These are phyloP conservation scores for Nemania sp. DNA, from an alignment of 2,329 filamentous ascomycete genomes.

Conservation along the genomic window DNA sequence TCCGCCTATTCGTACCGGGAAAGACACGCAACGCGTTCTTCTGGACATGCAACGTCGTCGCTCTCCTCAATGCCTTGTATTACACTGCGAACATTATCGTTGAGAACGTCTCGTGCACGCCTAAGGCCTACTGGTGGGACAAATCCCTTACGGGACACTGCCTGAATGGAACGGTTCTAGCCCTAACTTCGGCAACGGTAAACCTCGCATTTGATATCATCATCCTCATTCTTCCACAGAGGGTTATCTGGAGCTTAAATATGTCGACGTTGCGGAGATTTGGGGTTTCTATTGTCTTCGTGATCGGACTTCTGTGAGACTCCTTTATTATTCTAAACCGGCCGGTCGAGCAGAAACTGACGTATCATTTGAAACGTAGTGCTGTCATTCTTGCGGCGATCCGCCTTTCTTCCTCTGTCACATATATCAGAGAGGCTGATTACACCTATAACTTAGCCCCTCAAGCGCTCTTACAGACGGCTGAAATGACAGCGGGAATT, in stretches of 20 bases:
- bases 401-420: conserved; percentile 8
- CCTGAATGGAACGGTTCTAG: conserved; percentile 4
- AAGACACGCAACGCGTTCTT: conserved; percentile 12
- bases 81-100: conserved; percentile 14
- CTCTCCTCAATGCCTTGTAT: conserved; percentile 9
- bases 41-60: conserved; percentile 18
- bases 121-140: conserved; percentile 14
- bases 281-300: conserved; percentile 39
- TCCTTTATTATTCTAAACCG: conserved; percentile 1
- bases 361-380: conserved; percentile 7
- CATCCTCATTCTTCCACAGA: conserved; percentile 6
- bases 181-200: conserved; percentile 7
- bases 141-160: conserved; percentile 13
- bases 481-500: conserved; percentile 20
- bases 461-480: conserved; percentile 9
- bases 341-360: conserved; percentile 8
- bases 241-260: conserved; percentile 18
- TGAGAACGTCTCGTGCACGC: conserved; percentile 7
- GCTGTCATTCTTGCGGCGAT: conserved; percentile 7
- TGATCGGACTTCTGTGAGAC: conserved; percentile 34
- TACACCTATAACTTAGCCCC: conserved; percentile 12
- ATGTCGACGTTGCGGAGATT: conserved; percentile 37
- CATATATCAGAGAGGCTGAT: conserved; percentile 9
- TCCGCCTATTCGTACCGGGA: conserved; percentile 18
- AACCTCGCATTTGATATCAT: conserved; percentile 1